Conservation (phyloP, 2,329 filamentous ascomycete genomes). For the Fusarium sublunatum region DNA sequence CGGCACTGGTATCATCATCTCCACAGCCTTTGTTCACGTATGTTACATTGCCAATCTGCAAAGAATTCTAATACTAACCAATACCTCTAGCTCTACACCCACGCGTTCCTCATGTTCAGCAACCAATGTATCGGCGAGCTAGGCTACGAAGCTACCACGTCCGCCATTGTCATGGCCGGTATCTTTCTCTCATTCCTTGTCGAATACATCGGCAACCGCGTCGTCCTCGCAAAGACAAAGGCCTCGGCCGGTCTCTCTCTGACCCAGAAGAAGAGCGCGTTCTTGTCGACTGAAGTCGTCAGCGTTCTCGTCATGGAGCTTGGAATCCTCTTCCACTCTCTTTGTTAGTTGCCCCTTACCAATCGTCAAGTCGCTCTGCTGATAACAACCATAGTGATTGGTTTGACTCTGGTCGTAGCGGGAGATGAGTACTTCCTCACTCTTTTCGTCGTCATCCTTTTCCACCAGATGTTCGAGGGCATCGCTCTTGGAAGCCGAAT, state of each 20-base stretch:
- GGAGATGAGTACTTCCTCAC: constrained; percentile 67
- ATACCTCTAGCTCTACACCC: constrained; percentile 71
- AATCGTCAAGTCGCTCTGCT: neutral
- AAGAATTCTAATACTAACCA: neutral
- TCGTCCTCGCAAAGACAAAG: constrained; percentile 58
- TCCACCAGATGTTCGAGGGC: constrained; percentile 84
- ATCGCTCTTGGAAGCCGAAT: constrained; percentile 79
- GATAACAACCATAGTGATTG: constrained; percentile 62
- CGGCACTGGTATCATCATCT: constrained; percentile 77
- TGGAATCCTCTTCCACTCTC: constrained; percentile 80
- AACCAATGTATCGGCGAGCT: constrained; percentile 76
- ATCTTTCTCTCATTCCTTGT: constrained; percentile 78
- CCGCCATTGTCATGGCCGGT: constrained; percentile 79
- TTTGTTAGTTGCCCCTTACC: constrained; percentile 59
- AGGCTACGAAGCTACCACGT: constrained; percentile 74
- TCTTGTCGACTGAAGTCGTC: constrained; percentile 61
- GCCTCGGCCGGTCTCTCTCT: constrained; percentile 42
- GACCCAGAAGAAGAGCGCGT: constrained; percentile 41
- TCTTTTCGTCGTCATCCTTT: constrained; percentile 75
- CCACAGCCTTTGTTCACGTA: constrained; percentile 77
- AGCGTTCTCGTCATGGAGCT: constrained; percentile 77
- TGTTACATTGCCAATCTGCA: constrained; percentile 36
- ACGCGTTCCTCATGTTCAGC: constrained; percentile 77
- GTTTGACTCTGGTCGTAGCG: constrained; percentile 71
- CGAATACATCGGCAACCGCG: constrained; percentile 73